Evolutionary conservation across 2,329 filamentous ascomycete species (phyloP), one percentile per base, ranked within the genome.

Genomic region (Aspergillus arachidicola): DNA sequence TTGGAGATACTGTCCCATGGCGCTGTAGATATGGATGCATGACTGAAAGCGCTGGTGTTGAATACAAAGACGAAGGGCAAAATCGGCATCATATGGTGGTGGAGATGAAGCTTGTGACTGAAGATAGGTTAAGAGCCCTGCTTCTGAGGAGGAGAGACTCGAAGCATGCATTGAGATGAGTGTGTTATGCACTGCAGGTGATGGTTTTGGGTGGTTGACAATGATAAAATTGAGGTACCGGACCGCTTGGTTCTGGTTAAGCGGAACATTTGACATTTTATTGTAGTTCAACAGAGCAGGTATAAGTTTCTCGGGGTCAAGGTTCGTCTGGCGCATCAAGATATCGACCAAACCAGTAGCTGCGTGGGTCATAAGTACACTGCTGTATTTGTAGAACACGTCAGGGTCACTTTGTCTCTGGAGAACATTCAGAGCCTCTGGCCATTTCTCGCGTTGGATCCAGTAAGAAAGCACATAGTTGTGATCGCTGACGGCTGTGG

Each of bases 381-480:
- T 97, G 81, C 93, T 95, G 77, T 98, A 97, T 66, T 92, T 91
- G 82, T 98, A 98, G 79, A 98, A 99, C 53, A 96, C 92, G 57
- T 96, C 93, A 0, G 92, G 87, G 57, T 96, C 91, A 6, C 90
- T 96, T 79, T 99, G 95, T 77, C 91, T 93, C 81, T 97, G 96
- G 58, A 99, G 84, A 46, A 98, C 93, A 60, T 88, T 87, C 68
- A 99, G 83, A 2, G 93, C 93, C 71, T 97, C 93, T 5, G 83
- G 80, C 95, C 95, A 99, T 70, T 92, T 88, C 79, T 98, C 95
- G 64, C 94, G 87, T 78, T 98, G 95, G 21, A 98, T 91, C 95
- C 95, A 99, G 78, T 99, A 99, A 11, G 92, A 92, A 16, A 99
- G 82, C 26, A 98, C 93, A 73, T 96, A 99, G 75, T 96, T 92